Conservation (phyloP, 306 rosid genomes). For the Trifolium dubium region DNA sequence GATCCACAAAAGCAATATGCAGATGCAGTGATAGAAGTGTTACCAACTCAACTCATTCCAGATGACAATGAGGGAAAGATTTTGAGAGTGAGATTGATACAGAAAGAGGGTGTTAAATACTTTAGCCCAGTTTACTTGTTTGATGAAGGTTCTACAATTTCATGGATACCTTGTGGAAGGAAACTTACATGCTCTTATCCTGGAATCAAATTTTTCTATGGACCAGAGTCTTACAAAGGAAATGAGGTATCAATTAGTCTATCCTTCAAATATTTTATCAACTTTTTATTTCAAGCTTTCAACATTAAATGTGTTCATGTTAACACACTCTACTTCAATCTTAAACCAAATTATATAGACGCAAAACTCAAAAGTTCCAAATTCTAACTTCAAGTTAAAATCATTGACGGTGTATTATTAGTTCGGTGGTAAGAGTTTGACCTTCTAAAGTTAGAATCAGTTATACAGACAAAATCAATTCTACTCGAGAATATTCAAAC, state of each 20-base stretch:
- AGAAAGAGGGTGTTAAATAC: slow-evolving; percentile 83
- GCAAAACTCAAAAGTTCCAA: too few relatives aligned
- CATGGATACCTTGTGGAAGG: slow-evolving; percentile 99
- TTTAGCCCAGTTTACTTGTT: slow-evolving; percentile 94
- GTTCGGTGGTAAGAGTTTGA: too few relatives aligned
- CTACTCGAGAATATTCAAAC: not conserved
- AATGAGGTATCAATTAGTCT: slow-evolving; percentile 63
- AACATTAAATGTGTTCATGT: too few relatives aligned
- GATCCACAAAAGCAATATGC: slow-evolving; percentile 98
- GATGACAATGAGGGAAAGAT: slow-evolving; percentile 93
- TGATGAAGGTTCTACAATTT: slow-evolving; percentile 92
- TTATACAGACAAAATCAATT: too few relatives aligned
- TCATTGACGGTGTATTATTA: too few relatives aligned
- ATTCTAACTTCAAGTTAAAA: too few relatives aligned
- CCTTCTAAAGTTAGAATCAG: too few relatives aligned
- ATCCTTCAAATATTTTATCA: not conserved
- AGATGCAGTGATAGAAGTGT: slow-evolving; percentile 96
- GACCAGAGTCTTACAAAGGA: slow-evolving; percentile 79
- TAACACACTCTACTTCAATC: too few relatives aligned
- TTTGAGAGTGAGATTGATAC: slow-evolving; percentile 86
- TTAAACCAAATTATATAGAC: too few relatives aligned
- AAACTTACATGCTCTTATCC: slow-evolving; percentile 99
- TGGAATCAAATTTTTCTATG: slow-evolving; percentile 90
- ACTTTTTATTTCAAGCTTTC: not conserved
- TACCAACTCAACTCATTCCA: slow-evolving; percentile 87